Conservation (phyloP, 2,329 filamentous ascomycete genomes). For the Colletotrichum salicis region DNA sequence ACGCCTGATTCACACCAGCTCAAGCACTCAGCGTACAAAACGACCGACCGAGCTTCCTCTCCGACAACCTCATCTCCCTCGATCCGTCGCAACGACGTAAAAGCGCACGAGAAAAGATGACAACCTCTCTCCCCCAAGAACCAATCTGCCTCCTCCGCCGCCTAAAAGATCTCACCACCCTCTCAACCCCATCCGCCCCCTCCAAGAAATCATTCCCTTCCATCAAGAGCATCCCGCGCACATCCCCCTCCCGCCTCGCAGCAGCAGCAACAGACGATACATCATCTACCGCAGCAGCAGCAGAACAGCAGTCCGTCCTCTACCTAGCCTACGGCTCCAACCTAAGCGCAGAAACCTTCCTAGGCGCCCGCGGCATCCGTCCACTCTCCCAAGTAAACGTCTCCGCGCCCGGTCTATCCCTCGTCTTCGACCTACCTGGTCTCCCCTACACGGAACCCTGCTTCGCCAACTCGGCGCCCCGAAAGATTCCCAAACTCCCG, state of each 20-base stretch:
- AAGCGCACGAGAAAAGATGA: background rate
- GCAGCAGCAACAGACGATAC: slow-evolving; percentile 40
- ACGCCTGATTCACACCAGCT: background rate
- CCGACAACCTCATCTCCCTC: background rate
- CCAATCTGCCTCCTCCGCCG: slow-evolving; percentile 3
- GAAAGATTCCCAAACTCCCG: slow-evolving; percentile 60
- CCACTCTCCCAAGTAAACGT: slow-evolving; percentile 87
- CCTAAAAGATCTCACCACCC: background rate
- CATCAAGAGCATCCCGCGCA: slow-evolving; percentile 47
- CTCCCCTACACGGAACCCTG: slow-evolving; percentile 90
- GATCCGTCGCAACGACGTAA: background rate
- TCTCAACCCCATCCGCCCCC: background rate
- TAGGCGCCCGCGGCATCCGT: slow-evolving; percentile 79
- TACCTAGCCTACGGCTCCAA: slow-evolving; percentile 96
- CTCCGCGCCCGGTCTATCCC: slow-evolving; percentile 77
- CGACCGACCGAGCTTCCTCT: background rate
- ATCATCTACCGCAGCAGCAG: background rate
- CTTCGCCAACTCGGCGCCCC: slow-evolving; percentile 82
- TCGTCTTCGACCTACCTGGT: slow-evolving; percentile 88
- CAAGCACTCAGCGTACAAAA: no score
- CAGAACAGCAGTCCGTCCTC: slow-evolving; percentile 64
- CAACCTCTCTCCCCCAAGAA: slow-evolving; percentile 1
- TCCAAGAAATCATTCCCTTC: slow-evolving; percentile 41
- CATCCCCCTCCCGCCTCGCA: slow-evolving; percentile 51
- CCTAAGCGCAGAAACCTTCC: slow-evolving; percentile 82